A percentile compares a stretch with the other conserved stretches of the same genome.
phyloP scores from a whole-genome alignment of 2,329 filamentous ascomycete genomes.

The Conoideocrella luteorostrata region DNA sequence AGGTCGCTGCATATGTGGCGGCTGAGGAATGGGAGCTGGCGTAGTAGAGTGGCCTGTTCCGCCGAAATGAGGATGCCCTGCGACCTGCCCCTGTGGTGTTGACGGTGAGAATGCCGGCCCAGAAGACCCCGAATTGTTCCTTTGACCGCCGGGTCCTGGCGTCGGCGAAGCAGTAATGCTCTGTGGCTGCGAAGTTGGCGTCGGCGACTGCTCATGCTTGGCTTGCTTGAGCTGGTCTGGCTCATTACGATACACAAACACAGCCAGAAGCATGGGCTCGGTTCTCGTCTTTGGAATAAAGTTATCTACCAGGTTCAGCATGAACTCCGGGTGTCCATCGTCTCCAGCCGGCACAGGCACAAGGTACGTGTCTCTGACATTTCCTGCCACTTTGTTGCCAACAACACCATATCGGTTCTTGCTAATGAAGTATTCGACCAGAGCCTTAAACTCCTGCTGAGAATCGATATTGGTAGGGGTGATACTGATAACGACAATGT shows the following conservation, averaged over 20 bases:
- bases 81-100: conserved; percentile 29
- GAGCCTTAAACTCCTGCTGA: conserved; percentile 58
- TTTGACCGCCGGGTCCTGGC: conserved; percentile 28
- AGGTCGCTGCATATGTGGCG: conserved; percentile 18
- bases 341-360: conserved; percentile 74
- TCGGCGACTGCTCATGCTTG: conserved; percentile 15
- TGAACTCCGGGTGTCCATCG: conserved; percentile 71
- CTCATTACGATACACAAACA: conserved; percentile 74
- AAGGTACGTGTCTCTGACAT: conserved; percentile 86
- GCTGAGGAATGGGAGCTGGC: conserved; percentile 30
- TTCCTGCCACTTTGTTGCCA: conserved; percentile 64
- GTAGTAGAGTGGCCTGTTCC: conserved; percentile 27
- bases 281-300: conserved; percentile 64
- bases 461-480: conserved; percentile 56
- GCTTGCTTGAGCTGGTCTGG: conserved; percentile 27
- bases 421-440: conserved; percentile 82
- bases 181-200: conserved; percentile 12
- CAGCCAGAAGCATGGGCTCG: conserved; percentile 73
- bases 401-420: conserved; percentile 85
- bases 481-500: conserved; percentile 75
- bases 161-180: conserved; percentile 24
- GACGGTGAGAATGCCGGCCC: conserved; percentile 51
- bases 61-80: conserved; percentile 22
- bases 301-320: conserved; percentile 82
- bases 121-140: conserved; percentile 42